Evolutionary conservation across 2,329 filamentous ascomycete species (phyloP).

Genomic region (Fusarium lyarnte): DNA sequence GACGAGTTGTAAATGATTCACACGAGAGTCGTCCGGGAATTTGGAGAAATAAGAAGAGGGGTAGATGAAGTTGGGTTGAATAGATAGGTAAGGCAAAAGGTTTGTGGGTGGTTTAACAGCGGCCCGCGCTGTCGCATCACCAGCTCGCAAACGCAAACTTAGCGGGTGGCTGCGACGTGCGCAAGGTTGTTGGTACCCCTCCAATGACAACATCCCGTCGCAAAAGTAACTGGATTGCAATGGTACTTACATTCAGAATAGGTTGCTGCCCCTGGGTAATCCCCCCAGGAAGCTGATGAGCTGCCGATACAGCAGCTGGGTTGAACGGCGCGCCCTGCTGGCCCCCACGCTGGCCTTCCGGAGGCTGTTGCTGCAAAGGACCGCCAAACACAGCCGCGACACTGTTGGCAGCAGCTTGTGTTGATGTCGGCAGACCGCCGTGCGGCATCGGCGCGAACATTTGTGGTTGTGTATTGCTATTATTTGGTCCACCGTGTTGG

Average conservation of each 20-base stretch:
- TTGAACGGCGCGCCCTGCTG: slow-evolving; percentile 54
- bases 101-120: slow-evolving; percentile 26
- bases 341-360: slow-evolving; percentile 67
- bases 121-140: slow-evolving; percentile 18
- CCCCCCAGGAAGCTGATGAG: slow-evolving; percentile 51
- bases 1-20: not conserved
- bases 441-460: slow-evolving; percentile 67
- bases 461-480: slow-evolving; percentile 59
- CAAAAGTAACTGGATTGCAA: slow-evolving; percentile 8
- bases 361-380: slow-evolving; percentile 72
- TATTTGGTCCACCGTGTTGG: slow-evolving; percentile 62
- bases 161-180: slow-evolving; percentile 18
- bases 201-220: not conserved
- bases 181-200: slow-evolving; percentile 13
- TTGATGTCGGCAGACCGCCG: slow-evolving; percentile 59
- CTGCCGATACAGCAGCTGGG: slow-evolving; percentile 56
- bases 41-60: not conserved
- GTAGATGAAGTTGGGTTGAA: not conserved
- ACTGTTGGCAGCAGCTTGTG: slow-evolving; percentile 67
- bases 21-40: not conserved
- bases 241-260: slow-evolving; percentile 61
- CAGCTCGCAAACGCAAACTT: slow-evolving; percentile 25
- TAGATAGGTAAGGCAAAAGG: not conserved
- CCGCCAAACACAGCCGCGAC: slow-evolving; percentile 75
- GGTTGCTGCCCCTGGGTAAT: slow-evolving; percentile 56